phyloP scores from a whole-genome alignment of 192 early-diverging fungal genomes.

The Umbelopsis sp. region DNA sequence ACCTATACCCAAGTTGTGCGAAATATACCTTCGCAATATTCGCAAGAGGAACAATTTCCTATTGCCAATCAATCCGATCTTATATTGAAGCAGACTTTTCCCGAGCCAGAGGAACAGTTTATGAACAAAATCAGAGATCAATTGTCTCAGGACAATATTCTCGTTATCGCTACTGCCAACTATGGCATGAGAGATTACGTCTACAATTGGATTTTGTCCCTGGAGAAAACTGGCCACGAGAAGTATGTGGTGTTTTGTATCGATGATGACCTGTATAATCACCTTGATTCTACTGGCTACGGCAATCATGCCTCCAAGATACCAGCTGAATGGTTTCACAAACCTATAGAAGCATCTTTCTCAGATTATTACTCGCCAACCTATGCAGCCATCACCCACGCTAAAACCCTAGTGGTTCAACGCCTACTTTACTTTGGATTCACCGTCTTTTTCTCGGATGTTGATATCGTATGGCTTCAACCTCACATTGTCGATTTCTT shows the following conservation, averaged over 20 bases:
- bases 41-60: neutral
- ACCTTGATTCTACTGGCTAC: slow-evolving; percentile 21
- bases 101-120: neutral
- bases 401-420: slow-evolving; percentile 34
- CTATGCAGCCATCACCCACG: slow-evolving; percentile 25
- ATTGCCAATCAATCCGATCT: neutral
- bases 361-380: slow-evolving; percentile 23
- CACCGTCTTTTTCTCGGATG: slow-evolving; percentile 31
- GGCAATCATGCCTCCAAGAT: slow-evolving; percentile 21
- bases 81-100: neutral
- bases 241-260: slow-evolving; percentile 38
- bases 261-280: slow-evolving; percentile 24
- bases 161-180: slow-evolving; percentile 29
- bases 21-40: neutral
- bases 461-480: slow-evolving; percentile 28
- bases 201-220: slow-evolving; percentile 37
- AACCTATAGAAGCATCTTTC: slow-evolving; percentile 19
- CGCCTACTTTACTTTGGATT: slow-evolving; percentile 28
- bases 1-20: slow-evolving; percentile 9
- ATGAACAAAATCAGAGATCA: slow-evolving; percentile 4
- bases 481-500: slow-evolving; percentile 26
- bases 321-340: slow-evolving; percentile 28
- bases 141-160: slow-evolving; percentile 4
- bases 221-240: slow-evolving; percentile 18
- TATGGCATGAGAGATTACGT: slow-evolving; percentile 33